phyloP scores from a whole-genome alignment of 2,329 filamentous ascomycete genomes.

The Monilinia polystroma region DNA sequence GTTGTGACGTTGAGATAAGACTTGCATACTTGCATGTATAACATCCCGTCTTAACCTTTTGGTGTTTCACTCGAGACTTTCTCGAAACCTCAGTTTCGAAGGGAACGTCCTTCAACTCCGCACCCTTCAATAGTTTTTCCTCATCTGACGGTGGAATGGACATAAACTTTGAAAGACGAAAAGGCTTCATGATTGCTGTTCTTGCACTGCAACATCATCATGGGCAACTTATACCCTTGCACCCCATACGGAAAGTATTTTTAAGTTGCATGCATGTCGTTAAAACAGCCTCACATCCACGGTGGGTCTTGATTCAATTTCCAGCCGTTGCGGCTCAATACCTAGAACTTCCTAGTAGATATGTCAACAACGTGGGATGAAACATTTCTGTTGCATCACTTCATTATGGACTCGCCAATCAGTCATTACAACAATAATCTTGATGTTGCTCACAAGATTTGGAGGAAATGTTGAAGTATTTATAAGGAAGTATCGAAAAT shows the following conservation, averaged over 20 bases:
- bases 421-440: neutral
- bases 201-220: slow-evolving; percentile 11
- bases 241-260: neutral
- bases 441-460: neutral
- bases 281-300: neutral
- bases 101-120: neutral
- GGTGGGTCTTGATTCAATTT: neutral
- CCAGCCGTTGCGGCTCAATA: neutral
- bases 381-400: neutral
- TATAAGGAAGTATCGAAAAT: neutral
- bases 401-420: neutral
- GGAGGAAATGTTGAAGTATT: too few species aligned
- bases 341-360: neutral
- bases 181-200: slow-evolving; percentile 15
- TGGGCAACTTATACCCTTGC: slow-evolving; percentile 6
- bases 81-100: neutral
- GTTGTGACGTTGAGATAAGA: slow-evolving; percentile 6
- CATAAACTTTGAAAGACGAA: slow-evolving; percentile 20
- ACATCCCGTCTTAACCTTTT: slow-evolving; percentile 20
- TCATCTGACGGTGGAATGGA: neutral
- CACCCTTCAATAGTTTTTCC: neutral
- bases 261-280: slow-evolving; percentile 8
- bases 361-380: neutral
- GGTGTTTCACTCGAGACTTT: slow-evolving; percentile 12
- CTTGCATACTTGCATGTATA: slow-evolving; percentile 20